phyloP scores from a whole-genome alignment of 1,284 basidiomycete genomes.

The Xanthoconium separans region DNA sequence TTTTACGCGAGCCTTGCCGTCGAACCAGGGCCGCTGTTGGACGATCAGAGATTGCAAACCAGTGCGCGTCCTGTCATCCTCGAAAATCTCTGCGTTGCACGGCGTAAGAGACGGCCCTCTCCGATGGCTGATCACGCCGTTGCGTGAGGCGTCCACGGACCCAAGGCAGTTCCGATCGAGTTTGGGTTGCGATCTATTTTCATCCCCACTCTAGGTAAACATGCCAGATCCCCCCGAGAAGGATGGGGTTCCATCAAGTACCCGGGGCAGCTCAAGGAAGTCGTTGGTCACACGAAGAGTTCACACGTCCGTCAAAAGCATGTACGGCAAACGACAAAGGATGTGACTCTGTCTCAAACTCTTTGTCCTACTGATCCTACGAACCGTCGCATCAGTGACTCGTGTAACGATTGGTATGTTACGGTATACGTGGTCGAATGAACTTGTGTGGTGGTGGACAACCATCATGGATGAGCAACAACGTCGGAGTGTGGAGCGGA shows the following conservation, averaged over 20 bases:
- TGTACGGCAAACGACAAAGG: too few relatives aligned
- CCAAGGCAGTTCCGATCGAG: too few relatives aligned
- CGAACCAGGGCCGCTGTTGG: background rate
- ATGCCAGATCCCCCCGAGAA: too few relatives aligned
- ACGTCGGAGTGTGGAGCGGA: background rate
- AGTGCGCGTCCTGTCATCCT: background rate
- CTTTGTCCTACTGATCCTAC: too few relatives aligned
- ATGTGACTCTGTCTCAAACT: too few relatives aligned
- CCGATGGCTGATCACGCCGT: background rate
- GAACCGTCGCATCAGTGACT: too few relatives aligned
- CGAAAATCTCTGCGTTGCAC: background rate
- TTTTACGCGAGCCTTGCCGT: too few relatives aligned
- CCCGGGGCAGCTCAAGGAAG: too few relatives aligned
- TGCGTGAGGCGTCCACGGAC: too few relatives aligned
- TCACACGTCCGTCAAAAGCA: background rate
- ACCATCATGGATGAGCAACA: slow-evolving; percentile 1
- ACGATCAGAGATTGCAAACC: background rate
- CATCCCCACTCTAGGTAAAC: too few relatives aligned
- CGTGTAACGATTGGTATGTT: slow-evolving; percentile 7
- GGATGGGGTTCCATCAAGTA: too few relatives aligned
- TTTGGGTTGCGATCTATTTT: too few relatives aligned
- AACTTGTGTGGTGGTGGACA: background rate
- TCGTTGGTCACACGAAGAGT: background rate
- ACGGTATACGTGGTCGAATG: slow-evolving; percentile 1
- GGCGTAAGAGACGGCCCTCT: background rate